Conservation (phyloP, 257 asterid genomes). For the Jasminum sambac region DNA sequence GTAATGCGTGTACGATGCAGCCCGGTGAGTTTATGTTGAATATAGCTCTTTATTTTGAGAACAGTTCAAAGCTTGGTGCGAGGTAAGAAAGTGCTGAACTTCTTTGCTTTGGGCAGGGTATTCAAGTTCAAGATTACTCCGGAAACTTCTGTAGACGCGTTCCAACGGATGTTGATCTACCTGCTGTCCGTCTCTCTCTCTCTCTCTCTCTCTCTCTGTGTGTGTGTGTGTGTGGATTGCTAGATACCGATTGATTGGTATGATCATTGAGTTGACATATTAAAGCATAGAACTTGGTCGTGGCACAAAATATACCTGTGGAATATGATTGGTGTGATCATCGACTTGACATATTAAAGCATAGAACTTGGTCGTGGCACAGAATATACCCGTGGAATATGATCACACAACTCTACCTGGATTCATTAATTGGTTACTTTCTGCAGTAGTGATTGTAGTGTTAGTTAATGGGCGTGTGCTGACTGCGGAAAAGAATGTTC, state of each 20-base stretch:
- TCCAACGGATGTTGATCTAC: slow-evolving; percentile 32
- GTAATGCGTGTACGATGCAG: slow-evolving; percentile 99
- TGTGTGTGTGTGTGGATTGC: too few species aligned
- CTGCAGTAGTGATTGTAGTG: slow-evolving; percentile 4
- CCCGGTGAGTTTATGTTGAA: slow-evolving; percentile 53
- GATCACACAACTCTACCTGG: background rate
- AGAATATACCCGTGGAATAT: background rate
- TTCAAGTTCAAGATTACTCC: slow-evolving; percentile 94
- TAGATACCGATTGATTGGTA: too few species aligned
- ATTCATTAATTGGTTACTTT: background rate
- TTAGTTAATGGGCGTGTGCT: slow-evolving; percentile 5
- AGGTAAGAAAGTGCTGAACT: background rate
- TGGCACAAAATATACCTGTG: background rate
- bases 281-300: background rate
- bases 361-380: background rate
- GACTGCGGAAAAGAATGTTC: background rate
- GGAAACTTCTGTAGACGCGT: slow-evolving; percentile 96
- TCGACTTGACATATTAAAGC: background rate
- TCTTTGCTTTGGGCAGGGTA: slow-evolving; percentile 59
- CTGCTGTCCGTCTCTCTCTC: slow-evolving; percentile 29
- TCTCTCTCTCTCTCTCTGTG: too few species aligned
- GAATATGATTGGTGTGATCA: background rate
- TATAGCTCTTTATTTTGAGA: slow-evolving; percentile 7
- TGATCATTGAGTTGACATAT: background rate
- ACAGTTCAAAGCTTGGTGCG: slow-evolving; percentile 18